Conservation (phyloP, 257 asterid genomes). For the Solanum commersonii region DNA sequence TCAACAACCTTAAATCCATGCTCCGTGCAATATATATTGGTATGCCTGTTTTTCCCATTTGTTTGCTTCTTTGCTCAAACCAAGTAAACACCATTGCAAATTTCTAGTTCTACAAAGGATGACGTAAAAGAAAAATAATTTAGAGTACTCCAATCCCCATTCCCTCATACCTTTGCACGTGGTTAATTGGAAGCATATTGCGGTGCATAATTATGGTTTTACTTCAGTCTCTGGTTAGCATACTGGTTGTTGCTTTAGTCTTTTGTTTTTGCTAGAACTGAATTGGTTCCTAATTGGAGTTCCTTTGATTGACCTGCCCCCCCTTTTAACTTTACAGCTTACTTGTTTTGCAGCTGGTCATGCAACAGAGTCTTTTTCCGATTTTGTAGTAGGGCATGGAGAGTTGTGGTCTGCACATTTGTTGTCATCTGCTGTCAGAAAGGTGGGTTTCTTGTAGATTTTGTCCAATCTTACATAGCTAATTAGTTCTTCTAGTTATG, state of each 20-base stretch:
- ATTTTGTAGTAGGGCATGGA: slow-evolving; percentile 97
- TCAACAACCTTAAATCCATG: slow-evolving; percentile 85
- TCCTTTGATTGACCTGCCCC: neutral
- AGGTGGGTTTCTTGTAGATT: slow-evolving; percentile 38
- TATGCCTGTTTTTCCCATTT: slow-evolving; percentile 11
- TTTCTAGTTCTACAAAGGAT: neutral
- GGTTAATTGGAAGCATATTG: neutral
- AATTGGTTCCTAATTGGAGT: neutral
- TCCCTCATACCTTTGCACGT: neutral
- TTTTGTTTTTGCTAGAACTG: neutral
- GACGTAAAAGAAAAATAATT: neutral
- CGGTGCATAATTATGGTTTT: neutral
- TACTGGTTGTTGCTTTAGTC: neutral
- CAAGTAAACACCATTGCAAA: neutral
- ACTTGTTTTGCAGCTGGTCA: slow-evolving; percentile 84
- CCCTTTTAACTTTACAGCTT: neutral
- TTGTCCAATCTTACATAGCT: slow-evolving; percentile 2
- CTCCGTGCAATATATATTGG: slow-evolving; percentile 89
- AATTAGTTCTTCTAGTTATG: neutral
- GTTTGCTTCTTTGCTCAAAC: neutral
- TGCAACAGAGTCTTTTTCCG: slow-evolving; percentile 93
- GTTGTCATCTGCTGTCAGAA: slow-evolving; percentile 66
- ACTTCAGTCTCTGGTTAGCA: neutral
- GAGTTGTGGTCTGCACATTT: slow-evolving; percentile 96
- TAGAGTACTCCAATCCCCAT: neutral